phyloP scores from a whole-genome alignment of 1,284 basidiomycete genomes.

The Malassezia caprae region DNA sequence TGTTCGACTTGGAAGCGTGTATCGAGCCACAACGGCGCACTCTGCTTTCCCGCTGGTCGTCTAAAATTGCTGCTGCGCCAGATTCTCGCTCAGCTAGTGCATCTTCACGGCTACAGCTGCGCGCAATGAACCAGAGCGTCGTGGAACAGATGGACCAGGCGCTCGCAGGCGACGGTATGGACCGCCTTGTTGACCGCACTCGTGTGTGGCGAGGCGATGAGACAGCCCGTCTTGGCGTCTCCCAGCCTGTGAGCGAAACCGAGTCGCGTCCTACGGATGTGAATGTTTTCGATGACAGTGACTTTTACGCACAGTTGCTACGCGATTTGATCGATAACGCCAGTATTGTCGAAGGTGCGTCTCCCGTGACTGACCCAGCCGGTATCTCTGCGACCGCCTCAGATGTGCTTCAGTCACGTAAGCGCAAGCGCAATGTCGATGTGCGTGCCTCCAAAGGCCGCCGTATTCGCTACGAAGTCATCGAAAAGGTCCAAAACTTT shows the following conservation, averaged over 20 bases:
- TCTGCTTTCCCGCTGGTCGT: conserved; percentile 32
- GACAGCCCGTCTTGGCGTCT: conserved; percentile 1
- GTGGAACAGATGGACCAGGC: conserved; percentile 32
- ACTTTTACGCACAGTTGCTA: conserved; percentile 41
- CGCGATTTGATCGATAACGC: conserved; percentile 42
- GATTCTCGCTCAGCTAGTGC: conserved; percentile 17
- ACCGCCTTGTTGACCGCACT: conserved; percentile 34
- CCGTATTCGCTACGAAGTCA: conserved; percentile 40
- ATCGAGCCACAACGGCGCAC: conserved; percentile 16
- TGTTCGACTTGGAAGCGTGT: conserved; percentile 17
- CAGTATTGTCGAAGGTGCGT: conserved; percentile 10
- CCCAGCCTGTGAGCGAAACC: background rate
- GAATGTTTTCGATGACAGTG: conserved; percentile 43
- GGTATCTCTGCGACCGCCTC: conserved; percentile 19
- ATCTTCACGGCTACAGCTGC: conserved; percentile 16
- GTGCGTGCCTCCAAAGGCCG: conserved; percentile 41
- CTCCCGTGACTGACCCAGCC: background rate
- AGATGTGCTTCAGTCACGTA: conserved; percentile 16
- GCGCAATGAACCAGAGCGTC: conserved; percentile 33
- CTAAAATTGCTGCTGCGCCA: conserved; percentile 26
- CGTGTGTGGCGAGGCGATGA: conserved; percentile 27
- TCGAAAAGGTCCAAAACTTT: conserved; percentile 44
- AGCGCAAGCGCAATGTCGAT: conserved; percentile 31
- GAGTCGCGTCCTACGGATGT: conserved; percentile 11
- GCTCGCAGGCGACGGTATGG: conserved; percentile 29